A percentile compares a stretch with the other conserved stretches of the same genome.
These are phyloP conservation scores for Fraxinus xanthoxyloides DNA, from an alignment of 305 asterid species.

Conservation along the genomic window DNA sequence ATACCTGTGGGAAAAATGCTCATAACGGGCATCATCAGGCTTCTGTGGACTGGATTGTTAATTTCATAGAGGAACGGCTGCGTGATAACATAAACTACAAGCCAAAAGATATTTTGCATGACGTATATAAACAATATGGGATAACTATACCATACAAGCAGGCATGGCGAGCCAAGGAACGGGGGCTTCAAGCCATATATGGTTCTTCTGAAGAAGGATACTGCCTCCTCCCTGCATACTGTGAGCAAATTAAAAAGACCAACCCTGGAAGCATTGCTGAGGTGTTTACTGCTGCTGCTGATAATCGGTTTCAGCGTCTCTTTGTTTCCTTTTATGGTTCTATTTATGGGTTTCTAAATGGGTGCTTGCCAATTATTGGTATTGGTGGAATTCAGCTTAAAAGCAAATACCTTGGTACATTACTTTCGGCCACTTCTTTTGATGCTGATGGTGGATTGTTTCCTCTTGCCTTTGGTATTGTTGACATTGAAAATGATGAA, in stretches of 20 bases:
- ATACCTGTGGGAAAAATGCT: conserved; percentile 62
- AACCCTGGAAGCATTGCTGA: conserved; percentile 71
- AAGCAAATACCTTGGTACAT: conserved; percentile 64
- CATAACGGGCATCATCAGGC: conserved; percentile 79
- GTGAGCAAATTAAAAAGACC: conserved; percentile 54
- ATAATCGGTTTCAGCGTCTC: conserved; percentile 60
- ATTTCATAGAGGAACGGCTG: conserved; percentile 63
- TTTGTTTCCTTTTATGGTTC: conserved; percentile 68
- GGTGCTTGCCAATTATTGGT: conserved; percentile 64
- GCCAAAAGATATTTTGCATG: conserved; percentile 73
- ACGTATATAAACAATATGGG: conserved; percentile 60
- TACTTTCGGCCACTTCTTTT: conserved; percentile 68
- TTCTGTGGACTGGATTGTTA: conserved; percentile 82
- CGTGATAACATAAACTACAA: conserved; percentile 70
- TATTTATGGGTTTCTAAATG: conserved; percentile 53
- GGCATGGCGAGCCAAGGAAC: conserved; percentile 87
- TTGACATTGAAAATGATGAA: conserved; percentile 62
- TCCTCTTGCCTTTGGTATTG: conserved; percentile 68
- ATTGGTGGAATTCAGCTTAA: conserved; percentile 63
- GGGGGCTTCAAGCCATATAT: conserved; percentile 74
- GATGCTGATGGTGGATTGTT: conserved; percentile 73
- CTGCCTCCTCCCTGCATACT: conserved; percentile 59
- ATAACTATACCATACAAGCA: conserved; percentile 82
- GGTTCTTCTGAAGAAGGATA: conserved; percentile 89
- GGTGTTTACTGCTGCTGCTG: conserved; percentile 58